Percentiles rank a stretch among this genome's conserved stretches.
Conservation (phyloP, 2,329 filamentous ascomycete species). For the Bipolaris gigantea region DNA sequence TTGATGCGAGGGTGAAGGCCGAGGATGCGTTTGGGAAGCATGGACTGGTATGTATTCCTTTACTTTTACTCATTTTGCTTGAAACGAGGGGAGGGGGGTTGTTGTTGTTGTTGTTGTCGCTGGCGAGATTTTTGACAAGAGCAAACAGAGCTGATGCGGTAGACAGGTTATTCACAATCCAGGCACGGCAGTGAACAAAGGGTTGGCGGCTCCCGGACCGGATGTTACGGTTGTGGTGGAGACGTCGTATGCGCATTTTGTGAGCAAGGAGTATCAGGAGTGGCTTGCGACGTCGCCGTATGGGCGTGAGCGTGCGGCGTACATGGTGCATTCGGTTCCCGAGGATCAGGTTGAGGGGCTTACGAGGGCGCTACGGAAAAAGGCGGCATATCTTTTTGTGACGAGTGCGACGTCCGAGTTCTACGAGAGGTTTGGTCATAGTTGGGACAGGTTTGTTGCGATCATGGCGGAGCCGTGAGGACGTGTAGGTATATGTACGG, state of each 20-base stretch:
- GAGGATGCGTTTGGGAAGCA: conserved; percentile 9
- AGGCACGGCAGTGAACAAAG: conserved; percentile 27
- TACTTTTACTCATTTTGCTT: too few species aligned
- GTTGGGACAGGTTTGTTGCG: conserved; percentile 27
- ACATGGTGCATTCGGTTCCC: conserved; percentile 34
- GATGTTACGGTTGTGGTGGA: conserved; percentile 36
- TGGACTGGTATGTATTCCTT: conserved; percentile 13
- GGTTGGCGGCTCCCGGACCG: conserved; percentile 25
- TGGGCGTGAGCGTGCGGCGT: conserved; percentile 21
- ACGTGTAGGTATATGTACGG: not conserved
- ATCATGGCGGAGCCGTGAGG: conserved; percentile 14
- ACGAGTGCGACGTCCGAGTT: conserved; percentile 24
- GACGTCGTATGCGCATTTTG: conserved; percentile 22
- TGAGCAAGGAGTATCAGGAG: conserved; percentile 23
- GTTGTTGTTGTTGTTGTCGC: too few species aligned
- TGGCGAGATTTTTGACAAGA: too few species aligned
- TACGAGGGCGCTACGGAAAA: conserved; percentile 14
- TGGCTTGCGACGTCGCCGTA: conserved; percentile 33
- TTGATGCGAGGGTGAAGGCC: conserved; percentile 20
- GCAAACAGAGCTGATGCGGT: not conserved
- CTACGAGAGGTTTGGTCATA: conserved; percentile 28
- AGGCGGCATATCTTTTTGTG: conserved; percentile 31
- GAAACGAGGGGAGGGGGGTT: too few species aligned
- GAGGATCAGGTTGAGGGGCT: conserved; percentile 14
- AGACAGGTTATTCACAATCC: conserved; percentile 36